Base-by-base conservation (phyloP, 2,329 filamentous ascomycete genomes). In the Fonsecaea multimorphosa region DNA sequence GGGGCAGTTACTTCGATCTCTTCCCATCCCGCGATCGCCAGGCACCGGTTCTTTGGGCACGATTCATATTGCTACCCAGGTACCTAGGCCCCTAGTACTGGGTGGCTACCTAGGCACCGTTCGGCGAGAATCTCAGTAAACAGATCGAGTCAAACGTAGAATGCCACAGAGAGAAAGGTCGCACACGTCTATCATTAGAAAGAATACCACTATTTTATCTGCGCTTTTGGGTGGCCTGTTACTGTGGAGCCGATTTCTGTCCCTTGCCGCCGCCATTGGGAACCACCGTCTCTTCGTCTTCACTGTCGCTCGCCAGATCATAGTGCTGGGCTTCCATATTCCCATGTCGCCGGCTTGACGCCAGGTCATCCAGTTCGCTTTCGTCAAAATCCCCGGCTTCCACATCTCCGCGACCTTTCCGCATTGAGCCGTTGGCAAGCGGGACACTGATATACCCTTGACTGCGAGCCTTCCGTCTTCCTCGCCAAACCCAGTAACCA, bases 401-500 rank as follows among this genome's bases (percentile, higher is more conserved):
- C 22, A 89, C 76, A 74, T 89, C 87, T 11, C 58, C 58, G 31
- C 73, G 73, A 56, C 75, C 75, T 61, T 73, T 73, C 16, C 75
- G 75, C 32, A 63, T 82, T 78, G 81, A 40, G 27, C 67, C 60
- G 44, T 69, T 61, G 19, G 54, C 73, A 46, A 65, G 61, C 72
- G 22, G 75, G 72, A 62, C 73, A 68, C 22, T 75, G 72, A 60
- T 75, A 73, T 49, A 83, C 73, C 32, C 81, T 77, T 85, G 84
- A 36, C 81, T 81, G 56, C 76, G 76, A 51, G 64, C 57, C 61
- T 78, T 76, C 60, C 82, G 80, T 49, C 87, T 82, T 68, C 81
- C 83, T 58, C 85, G 82, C 82, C 84, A 87, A 68, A 89, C 81
- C 71, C 87, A 86, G 74, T 88, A 91, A n/a, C 89, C 91, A 89